phyloP scores from a whole-genome alignment of 306 rosid genomes.

The barrel medic (Medicago truncatula) region MtrunA17r5.0-ANR NC_053047.1:5267501-5268000 shows the following conservation, averaged over 20 bases:
- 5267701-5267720: no score
- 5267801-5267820: slow-evolving; percentile 92
- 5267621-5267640: no score
- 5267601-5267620: no score
- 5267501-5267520: neutral
- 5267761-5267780: slow-evolving; percentile 76
- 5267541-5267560: neutral
- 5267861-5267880: slow-evolving; percentile 95
- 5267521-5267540: neutral
- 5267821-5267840: slow-evolving; percentile 91
- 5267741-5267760: slow-evolving; percentile 6
- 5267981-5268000: slow-evolving; percentile 34
- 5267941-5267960: neutral
- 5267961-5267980: neutral
- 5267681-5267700: no score
- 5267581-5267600: neutral
- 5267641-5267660: no score
- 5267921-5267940: slow-evolving; percentile 3
- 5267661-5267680: no score
- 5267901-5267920: slow-evolving; percentile 46
- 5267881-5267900: slow-evolving; percentile 91
- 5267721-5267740: no score
- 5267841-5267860: slow-evolving; percentile 98
- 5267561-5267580: neutral
- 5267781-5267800: slow-evolving; percentile 97